These are phyloP conservation scores for Phialemonium atrogriseum DNA, from an alignment of 2,329 filamentous ascomycete species.

Conservation along the genomic window DNA sequence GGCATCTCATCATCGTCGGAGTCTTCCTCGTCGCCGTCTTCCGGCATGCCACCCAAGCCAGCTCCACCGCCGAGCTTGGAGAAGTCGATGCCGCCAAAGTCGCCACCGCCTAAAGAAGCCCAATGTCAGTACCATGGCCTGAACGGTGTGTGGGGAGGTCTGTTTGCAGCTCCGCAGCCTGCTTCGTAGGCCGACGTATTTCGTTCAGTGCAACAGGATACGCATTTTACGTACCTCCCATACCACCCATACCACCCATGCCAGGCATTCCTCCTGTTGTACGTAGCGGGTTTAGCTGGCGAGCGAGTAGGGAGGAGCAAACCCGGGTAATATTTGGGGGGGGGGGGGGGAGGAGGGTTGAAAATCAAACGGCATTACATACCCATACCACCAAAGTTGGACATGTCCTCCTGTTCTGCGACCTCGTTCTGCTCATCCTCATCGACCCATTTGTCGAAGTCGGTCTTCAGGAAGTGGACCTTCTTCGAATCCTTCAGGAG, in stretches of 20 bases:
- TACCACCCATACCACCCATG: slow-evolving; percentile 39
- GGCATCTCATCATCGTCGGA: slow-evolving; percentile 81
- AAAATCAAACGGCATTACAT: slow-evolving; percentile 22
- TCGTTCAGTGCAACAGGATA: background rate
- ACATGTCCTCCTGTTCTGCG: slow-evolving; percentile 67
- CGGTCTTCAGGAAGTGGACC: slow-evolving; percentile 93
- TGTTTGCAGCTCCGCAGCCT: too few species aligned
- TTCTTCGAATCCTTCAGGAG: slow-evolving; percentile 86
- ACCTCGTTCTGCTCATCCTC: slow-evolving; percentile 96
- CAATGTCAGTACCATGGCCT: slow-evolving; percentile 13
- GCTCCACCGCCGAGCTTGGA: slow-evolving; percentile 72
- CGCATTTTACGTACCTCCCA: slow-evolving; percentile 21
- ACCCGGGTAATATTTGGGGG: too few species aligned
- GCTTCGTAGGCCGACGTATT: too few species aligned
- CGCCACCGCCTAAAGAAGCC: slow-evolving; percentile 38
- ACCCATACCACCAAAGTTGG: slow-evolving; percentile 56
- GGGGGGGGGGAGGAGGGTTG: slow-evolving; percentile 1
- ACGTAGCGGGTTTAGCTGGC: slow-evolving; percentile 11
- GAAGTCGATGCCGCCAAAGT: slow-evolving; percentile 87
- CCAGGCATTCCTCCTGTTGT: slow-evolving; percentile 45
- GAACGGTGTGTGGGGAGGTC: too few species aligned
- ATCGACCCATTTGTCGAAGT: slow-evolving; percentile 99
- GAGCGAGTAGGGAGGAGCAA: too few species aligned
- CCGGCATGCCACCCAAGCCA: slow-evolving; percentile 34
- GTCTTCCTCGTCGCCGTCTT: slow-evolving; percentile 45